phyloP scores from a whole-genome alignment of 495 filamentous ascomycete species.

The Cudoniella acicularis region DNA sequence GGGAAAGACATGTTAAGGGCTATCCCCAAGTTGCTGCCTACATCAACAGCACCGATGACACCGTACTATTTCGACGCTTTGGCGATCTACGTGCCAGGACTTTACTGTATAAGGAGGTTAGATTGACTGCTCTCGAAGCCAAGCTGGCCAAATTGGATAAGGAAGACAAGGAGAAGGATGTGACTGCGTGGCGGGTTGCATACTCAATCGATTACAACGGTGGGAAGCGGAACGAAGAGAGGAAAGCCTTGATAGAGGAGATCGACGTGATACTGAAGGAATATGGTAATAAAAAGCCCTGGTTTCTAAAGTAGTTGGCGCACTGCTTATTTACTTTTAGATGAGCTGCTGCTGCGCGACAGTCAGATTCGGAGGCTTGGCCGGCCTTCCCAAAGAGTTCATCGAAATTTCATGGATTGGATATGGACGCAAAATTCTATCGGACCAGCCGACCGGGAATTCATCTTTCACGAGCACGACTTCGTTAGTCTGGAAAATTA shows the following conservation, averaged over 20 bases:
- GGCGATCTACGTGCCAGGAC: background rate
- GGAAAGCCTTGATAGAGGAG: background rate
- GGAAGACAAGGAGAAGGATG: background rate
- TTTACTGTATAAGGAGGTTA: constrained; percentile 1
- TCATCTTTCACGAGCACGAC: constrained; percentile 7
- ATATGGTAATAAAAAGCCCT: background rate
- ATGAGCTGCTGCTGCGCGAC: background rate
- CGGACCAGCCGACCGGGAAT: background rate
- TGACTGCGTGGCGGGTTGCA: background rate
- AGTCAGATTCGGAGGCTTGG: background rate
- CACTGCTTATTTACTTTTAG: too few relatives aligned
- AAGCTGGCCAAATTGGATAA: constrained; percentile 1
- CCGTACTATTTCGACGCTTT: background rate
- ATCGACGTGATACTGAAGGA: constrained; percentile 3
- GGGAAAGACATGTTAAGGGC: background rate
- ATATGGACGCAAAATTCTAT: constrained; percentile 4
- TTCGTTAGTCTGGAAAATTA: constrained; percentile 1
- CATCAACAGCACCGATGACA: constrained; percentile 3
- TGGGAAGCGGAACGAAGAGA: background rate
- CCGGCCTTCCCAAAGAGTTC: background rate
- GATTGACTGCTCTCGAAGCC: background rate
- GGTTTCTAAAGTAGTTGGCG: background rate
- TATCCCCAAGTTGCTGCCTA: background rate
- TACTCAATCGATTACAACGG: background rate
- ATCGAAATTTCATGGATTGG: constrained; percentile 3